phyloP scores from a whole-genome alignment of 768 basidiomycete genomes.

The Suillus americanus region DNA sequence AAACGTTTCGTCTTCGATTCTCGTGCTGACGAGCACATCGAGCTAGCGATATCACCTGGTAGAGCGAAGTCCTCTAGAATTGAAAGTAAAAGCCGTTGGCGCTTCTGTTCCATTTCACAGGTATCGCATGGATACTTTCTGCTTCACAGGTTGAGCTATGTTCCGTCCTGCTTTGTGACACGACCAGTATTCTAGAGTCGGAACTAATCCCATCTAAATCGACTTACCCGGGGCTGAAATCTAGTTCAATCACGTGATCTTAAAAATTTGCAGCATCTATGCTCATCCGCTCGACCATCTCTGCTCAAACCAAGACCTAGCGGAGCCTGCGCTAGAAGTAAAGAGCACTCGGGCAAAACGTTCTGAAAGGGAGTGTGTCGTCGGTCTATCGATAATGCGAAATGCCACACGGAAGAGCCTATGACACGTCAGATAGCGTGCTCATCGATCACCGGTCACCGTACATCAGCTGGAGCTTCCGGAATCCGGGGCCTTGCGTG shows the following conservation, averaged over 20 bases:
- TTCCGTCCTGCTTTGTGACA: neutral
- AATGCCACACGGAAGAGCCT: conserved; percentile 1
- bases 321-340: conserved; percentile 69
- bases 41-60: neutral
- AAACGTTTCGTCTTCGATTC: neutral
- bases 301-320: conserved; percentile 67
- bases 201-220: neutral
- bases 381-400: conserved; percentile 59
- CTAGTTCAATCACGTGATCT: neutral
- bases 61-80: neutral
- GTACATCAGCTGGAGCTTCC: too few relatives aligned
- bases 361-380: conserved; percentile 77
- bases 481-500: too few relatives aligned
- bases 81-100: neutral
- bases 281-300: conserved; percentile 61
- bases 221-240: neutral
- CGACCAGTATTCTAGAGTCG: neutral
- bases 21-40: neutral
- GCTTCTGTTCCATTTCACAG: neutral
- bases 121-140: neutral
- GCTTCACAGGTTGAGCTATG: neutral
- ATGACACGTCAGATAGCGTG: neutral
- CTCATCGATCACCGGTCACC: too few relatives aligned
- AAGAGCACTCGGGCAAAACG: conserved; percentile 69
- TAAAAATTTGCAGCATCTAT: conserved; percentile 36